Evolutionary conservation across 306 rosid genomes (phyloP).

Genomic region (Gastrolobium villosum): DNA sequence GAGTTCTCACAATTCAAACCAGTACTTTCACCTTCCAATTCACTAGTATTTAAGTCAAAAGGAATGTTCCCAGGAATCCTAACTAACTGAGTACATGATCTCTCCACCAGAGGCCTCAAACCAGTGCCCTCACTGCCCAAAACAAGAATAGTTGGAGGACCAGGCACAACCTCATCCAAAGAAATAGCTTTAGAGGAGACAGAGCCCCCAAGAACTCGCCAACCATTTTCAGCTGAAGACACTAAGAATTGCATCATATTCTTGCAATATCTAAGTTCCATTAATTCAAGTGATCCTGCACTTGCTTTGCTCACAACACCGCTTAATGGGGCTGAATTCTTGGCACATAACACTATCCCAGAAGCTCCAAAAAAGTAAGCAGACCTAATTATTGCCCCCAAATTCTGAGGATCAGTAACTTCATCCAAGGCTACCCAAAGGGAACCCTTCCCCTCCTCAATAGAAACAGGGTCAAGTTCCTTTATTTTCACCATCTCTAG

Average conservation of each 20-base stretch:
- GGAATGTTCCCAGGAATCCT: conserved; percentile 76
- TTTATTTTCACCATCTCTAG: conserved; percentile 86
- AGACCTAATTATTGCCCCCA: conserved; percentile 94
- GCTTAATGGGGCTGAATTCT: conserved; percentile 92
- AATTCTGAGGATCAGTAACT: conserved; percentile 95
- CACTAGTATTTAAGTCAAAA: conserved; percentile 51
- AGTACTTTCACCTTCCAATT: conserved; percentile 57
- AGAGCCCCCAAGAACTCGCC: conserved; percentile 94
- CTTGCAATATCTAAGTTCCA: conserved; percentile 93
- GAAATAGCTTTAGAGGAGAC: conserved; percentile 77
- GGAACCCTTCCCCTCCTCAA: conserved; percentile 69
- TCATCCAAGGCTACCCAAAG: conserved; percentile 98
- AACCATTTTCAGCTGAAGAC: conserved; percentile 87
- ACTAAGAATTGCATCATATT: conserved; percentile 97
- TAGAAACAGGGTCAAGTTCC: conserved; percentile 78
- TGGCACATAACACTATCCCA: conserved; percentile 92
- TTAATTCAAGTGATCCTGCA: conserved; percentile 91
- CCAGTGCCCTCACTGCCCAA: conserved; percentile 97
- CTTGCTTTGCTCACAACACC: conserved; percentile 98
- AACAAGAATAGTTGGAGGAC: conserved; percentile 87
- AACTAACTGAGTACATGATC: conserved; percentile 86
- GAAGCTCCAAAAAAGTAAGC: conserved; percentile 89
- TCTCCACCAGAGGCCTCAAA: conserved; percentile 94
- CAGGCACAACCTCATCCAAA: conserved; percentile 69
- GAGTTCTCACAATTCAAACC: conserved; percentile 52